Percentiles rank a stretch among this genome's conserved stretches.
Conservation (phyloP, 164 flowering plant species). For the Aristolochia californica region DNA sequence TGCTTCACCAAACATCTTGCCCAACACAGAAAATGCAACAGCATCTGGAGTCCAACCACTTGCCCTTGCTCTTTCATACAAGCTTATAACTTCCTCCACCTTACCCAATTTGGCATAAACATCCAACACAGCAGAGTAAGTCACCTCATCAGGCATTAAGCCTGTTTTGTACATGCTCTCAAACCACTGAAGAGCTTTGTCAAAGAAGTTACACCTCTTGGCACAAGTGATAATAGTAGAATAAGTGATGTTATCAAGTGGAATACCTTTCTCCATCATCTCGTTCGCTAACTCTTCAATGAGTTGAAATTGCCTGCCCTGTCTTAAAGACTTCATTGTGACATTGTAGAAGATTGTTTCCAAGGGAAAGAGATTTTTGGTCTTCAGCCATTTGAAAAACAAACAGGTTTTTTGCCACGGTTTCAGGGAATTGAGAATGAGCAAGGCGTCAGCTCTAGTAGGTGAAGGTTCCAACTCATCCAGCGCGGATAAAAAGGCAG, state of each 20-base stretch:
- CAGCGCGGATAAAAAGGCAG: slow-evolving; percentile 32
- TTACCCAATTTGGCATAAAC: slow-evolving; percentile 78
- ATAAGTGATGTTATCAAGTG: slow-evolving; percentile 82
- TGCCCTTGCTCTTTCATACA: slow-evolving; percentile 85
- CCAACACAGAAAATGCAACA: slow-evolving; percentile 62
- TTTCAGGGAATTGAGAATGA: slow-evolving; percentile 57
- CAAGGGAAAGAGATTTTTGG: slow-evolving; percentile 59
- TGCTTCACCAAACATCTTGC: slow-evolving; percentile 84
- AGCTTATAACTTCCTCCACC: slow-evolving; percentile 77
- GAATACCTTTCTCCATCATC: slow-evolving; percentile 57
- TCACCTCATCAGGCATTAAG: slow-evolving; percentile 92
- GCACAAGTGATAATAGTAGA: slow-evolving; percentile 96
- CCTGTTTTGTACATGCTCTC: slow-evolving; percentile 89
- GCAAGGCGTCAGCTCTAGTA: slow-evolving; percentile 61
- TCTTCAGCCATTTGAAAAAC: slow-evolving; percentile 80
- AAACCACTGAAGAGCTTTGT: slow-evolving; percentile 89
- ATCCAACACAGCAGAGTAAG: slow-evolving; percentile 81
- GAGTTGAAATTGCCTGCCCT: slow-evolving; percentile 62
- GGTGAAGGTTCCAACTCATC: slow-evolving; percentile 47
- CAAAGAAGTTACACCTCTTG: slow-evolving; percentile 50
- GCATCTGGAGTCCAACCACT: slow-evolving; percentile 86
- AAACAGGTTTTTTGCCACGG: slow-evolving; percentile 61
- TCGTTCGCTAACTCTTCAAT: slow-evolving; percentile 68
- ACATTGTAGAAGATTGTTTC: slow-evolving; percentile 91
- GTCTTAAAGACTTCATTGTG: slow-evolving; percentile 77